A percentile compares a stretch with the other conserved stretches of the same genome.
Conservation (phyloP, 345 rosid genomes). For the Eucalyptus camaldulensis region DNA sequence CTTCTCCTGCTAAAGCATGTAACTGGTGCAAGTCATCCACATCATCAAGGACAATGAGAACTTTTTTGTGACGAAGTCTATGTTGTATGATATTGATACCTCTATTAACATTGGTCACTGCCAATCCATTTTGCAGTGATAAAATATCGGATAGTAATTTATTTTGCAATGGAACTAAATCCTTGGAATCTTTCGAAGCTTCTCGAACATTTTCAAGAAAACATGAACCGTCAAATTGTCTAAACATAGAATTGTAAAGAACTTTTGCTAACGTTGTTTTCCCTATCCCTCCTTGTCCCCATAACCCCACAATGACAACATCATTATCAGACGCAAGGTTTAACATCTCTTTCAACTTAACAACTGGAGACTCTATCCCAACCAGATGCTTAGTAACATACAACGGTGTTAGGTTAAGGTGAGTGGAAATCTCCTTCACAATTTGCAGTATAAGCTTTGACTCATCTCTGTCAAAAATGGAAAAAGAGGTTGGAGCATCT, state of each 20-base stretch:
- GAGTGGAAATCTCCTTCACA: neutral
- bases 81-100: neutral
- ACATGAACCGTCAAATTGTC: neutral
- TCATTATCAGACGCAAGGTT: neutral
- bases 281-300: neutral
- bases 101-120: rapidly evolving
- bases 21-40: neutral
- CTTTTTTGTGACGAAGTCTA: neutral
- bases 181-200: neutral
- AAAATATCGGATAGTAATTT: rapidly evolving
- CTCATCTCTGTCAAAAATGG: neutral
- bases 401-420: neutral
- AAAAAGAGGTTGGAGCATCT: neutral
- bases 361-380: neutral
- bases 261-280: neutral
- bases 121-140: too few species aligned
- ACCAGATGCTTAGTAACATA: neutral
- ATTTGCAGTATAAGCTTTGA: rapidly evolving
- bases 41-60: neutral
- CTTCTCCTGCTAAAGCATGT: neutral
- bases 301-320: neutral
- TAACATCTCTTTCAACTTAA: too few species aligned
- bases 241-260: too few species aligned
- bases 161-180: too few species aligned
- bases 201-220: neutral